A percentile compares a stretch with the other conserved stretches of the same genome.
These are phyloP conservation scores for Centaurea solstitialis DNA, from an alignment of 129 eudicot species.

Conservation along the genomic window DNA sequence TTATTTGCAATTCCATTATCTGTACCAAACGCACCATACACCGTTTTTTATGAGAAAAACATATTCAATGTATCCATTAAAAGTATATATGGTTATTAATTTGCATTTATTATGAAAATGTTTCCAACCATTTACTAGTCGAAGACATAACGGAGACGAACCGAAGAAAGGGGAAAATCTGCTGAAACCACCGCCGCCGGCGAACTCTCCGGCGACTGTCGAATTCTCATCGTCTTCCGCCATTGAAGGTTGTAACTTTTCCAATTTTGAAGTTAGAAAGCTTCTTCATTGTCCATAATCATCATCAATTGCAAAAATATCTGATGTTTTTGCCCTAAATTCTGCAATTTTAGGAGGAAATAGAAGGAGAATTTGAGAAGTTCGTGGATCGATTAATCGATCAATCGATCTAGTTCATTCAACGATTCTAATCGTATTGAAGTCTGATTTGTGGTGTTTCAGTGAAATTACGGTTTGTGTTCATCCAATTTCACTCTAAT, in stretches of 20 bases:
- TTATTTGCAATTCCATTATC: too few species aligned
- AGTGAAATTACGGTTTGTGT: constrained; percentile 11
- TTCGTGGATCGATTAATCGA: constrained; percentile 19
- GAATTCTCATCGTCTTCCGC: not conserved
- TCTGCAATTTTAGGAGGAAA: not conserved
- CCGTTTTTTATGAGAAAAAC: too few species aligned
- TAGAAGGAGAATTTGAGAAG: not conserved
- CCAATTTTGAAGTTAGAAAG: not conserved
- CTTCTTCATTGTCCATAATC: not conserved
- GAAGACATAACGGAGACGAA: constrained; percentile 28
- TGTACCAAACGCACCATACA: too few species aligned
- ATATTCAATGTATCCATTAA: too few species aligned
- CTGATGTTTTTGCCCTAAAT: constrained; percentile 20
- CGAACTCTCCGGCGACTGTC: constrained; percentile 22
- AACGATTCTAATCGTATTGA: not conserved
- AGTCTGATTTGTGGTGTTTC: not conserved
- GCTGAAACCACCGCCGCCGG: constrained; percentile 28
- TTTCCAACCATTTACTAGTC: constrained; percentile 21
- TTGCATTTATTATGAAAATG: not conserved
- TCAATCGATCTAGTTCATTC: constrained; percentile 16
- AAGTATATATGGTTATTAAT: not conserved
- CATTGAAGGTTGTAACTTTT: not conserved
- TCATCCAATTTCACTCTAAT: not conserved
- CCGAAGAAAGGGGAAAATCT: not conserved
- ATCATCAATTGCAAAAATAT: not conserved